These are phyloP conservation scores for Backusella sp. DNA, from an alignment of 192 early-diverging fungal genomes.

Conservation along the genomic window DNA sequence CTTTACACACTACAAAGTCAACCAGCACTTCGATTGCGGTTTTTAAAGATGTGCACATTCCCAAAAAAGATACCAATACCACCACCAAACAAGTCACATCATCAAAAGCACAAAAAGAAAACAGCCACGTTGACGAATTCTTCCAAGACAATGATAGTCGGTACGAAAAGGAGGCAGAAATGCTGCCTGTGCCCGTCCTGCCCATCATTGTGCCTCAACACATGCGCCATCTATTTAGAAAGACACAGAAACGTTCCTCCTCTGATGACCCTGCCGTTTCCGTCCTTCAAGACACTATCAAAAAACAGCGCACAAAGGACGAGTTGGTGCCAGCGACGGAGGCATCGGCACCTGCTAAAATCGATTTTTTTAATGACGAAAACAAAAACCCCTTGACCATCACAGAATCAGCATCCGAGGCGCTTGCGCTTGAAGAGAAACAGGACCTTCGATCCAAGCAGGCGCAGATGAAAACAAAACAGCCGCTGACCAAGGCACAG, in stretches of 20 bases:
- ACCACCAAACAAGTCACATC: background rate
- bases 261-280: background rate
- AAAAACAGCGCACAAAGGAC: background rate
- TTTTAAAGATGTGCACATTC: background rate
- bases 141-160: conserved; percentile 19
- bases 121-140: background rate
- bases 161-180: background rate
- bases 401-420: background rate
- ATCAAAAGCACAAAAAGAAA: background rate
- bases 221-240: background rate
- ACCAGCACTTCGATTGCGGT: background rate
- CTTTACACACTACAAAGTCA: background rate
- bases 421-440: background rate
- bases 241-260: background rate
- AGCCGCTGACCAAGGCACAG: conserved; percentile 44
- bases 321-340: background rate
- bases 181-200: conserved; percentile 1
- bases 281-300: background rate
- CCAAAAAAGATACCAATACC: background rate
- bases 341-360: background rate
- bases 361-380: background rate
- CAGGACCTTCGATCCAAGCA: conserved; percentile 2
- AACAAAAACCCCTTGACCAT: background rate
- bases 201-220: conserved; percentile 21
- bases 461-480: background rate